Evolutionary conservation across 2,329 filamentous ascomycete genomes (phyloP).

Genomic region (Biscogniauxia marginata): DNA sequence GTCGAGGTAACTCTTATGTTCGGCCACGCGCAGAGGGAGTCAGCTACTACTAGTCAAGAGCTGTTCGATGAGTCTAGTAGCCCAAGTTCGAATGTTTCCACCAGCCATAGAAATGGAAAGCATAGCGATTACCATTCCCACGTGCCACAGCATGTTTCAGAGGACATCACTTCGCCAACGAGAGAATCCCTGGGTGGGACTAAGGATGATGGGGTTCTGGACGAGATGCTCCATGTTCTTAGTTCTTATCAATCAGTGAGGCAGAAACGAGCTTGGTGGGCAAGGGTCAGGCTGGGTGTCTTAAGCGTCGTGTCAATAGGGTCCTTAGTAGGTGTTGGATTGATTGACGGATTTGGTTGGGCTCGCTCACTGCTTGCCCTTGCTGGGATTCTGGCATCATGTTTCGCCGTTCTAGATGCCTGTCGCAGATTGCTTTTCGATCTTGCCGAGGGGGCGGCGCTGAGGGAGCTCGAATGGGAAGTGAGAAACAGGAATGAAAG

Average conservation of each 20-base stretch:
- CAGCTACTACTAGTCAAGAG: no score
- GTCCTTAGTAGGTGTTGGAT: not conserved
- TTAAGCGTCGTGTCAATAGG: not conserved
- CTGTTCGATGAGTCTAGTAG: slow-evolving; percentile 6
- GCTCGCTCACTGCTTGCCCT: not conserved
- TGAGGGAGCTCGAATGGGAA: slow-evolving; percentile 95
- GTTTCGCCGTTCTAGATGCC: slow-evolving; percentile 77
- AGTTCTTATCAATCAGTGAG: not conserved
- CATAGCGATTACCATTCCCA: no score
- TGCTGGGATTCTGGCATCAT: slow-evolving; percentile 56
- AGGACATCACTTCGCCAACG: no score
- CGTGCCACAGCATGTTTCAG: no score
- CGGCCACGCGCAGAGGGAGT: slow-evolving; percentile 34
- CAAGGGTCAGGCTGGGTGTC: not conserved
- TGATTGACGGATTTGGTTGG: not conserved
- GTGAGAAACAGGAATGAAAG: slow-evolving; percentile 62
- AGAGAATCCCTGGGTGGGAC: no score
- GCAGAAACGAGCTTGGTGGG: not conserved
- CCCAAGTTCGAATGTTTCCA: slow-evolving; percentile 47
- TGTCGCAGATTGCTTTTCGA: slow-evolving; percentile 86
- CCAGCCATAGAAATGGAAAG: no score
- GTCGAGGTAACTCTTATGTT: slow-evolving; percentile 74
- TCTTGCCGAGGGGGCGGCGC: slow-evolving; percentile 73
- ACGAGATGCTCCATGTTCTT: not conserved
- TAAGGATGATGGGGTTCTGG: not conserved